phyloP scores from a whole-genome alignment of 31 red algal genomes.

The Odonthalia washingtoniensis region DNA sequence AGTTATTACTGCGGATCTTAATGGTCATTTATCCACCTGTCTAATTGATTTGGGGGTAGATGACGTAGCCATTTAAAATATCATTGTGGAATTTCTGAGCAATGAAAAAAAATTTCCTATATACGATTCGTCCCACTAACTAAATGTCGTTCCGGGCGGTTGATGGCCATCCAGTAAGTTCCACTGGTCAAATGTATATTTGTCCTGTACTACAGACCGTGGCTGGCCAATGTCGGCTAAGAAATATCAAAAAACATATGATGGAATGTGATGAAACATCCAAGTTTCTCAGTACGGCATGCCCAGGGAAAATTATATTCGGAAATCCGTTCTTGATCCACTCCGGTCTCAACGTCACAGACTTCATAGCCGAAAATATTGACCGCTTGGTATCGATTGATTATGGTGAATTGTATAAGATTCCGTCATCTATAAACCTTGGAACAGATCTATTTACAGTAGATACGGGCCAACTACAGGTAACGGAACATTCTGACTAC shows the following conservation, averaged over 20 bases:
- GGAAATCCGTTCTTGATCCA: conserved; percentile 43
- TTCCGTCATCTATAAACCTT: conserved; percentile 42
- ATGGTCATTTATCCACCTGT: conserved; percentile 33
- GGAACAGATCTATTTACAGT: conserved; percentile 8
- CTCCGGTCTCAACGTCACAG: conserved; percentile 43
- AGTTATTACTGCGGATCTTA: conserved; percentile 13
- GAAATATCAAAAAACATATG: conserved; percentile 41
- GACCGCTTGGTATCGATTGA: conserved; percentile 48
- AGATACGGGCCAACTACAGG: conserved; percentile 17
- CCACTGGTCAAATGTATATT: conserved; percentile 14
- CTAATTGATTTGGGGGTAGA: conserved; percentile 54
- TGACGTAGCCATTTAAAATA: conserved; percentile 19
- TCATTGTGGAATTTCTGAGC: conserved; percentile 34
- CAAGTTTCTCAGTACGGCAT: background rate
- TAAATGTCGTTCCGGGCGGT: background rate
- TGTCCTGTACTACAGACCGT: conserved; percentile 36
- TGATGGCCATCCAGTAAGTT: conserved; percentile 33
- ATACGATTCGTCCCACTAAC: background rate
- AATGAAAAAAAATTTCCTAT: conserved; percentile 17
- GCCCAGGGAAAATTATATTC: conserved; percentile 27
- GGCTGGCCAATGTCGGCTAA: conserved; percentile 25
- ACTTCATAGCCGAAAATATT: conserved; percentile 46
- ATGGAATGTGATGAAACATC: background rate
- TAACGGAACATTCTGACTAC: background rate
- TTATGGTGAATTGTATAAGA: conserved; percentile 26